Conservation (phyloP, 1,284 basidiomycete species). For the Puccinia horiana region DNA sequence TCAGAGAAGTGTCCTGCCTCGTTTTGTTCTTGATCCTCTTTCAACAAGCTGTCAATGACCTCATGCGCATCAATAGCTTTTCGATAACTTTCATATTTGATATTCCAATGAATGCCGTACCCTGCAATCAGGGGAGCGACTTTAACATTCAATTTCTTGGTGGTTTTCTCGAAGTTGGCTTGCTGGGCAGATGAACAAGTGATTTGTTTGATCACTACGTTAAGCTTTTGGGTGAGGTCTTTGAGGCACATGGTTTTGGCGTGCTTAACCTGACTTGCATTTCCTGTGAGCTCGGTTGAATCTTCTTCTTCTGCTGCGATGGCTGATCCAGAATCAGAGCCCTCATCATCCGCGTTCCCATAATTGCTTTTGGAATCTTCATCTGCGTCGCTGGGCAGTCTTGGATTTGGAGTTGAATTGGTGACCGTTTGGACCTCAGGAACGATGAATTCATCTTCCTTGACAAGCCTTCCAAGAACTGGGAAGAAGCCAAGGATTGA, state of each 20-base stretch:
- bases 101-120: conserved; percentile 1
- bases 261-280: not conserved
- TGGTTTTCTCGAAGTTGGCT: not conserved
- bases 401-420: not conserved
- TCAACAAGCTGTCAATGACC: not conserved
- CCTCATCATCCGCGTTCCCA: not conserved
- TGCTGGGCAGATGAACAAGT: not conserved
- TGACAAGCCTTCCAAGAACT: not conserved
- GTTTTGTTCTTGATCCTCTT: not conserved
- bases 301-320: not conserved
- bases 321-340: not conserved
- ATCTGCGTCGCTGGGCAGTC: not conserved
- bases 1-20: not conserved
- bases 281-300: not conserved
- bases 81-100: too few relatives aligned
- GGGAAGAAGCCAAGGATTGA: conserved; percentile 4
- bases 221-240: not conserved
- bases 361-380: not conserved
- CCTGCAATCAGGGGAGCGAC: not conserved
- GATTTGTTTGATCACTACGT: conserved; percentile 1
- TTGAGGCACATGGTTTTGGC: not conserved
- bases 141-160: not conserved
- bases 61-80: too few relatives aligned
- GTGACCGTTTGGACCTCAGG: not conserved
- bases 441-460: not conserved